Conservation (phyloP, 345 rosid species). For the Pistacia vera region DNA sequence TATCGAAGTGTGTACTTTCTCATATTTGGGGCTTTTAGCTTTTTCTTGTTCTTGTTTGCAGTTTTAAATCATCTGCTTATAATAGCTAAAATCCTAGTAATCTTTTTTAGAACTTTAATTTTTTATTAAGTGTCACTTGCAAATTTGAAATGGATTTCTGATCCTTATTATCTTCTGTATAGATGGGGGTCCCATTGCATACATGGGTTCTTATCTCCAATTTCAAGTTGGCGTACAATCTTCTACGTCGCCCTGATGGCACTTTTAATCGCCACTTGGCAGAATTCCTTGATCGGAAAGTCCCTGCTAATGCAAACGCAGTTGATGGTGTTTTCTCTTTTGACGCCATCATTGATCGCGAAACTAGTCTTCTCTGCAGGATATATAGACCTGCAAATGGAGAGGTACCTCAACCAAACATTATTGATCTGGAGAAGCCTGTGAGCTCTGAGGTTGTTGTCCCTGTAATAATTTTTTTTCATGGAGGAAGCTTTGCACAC, state of each 20-base stretch:
- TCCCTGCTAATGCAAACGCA: slow-evolving; percentile 64
- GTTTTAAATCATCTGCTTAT: neutral
- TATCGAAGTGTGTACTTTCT: neutral
- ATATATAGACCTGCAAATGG: slow-evolving; percentile 61
- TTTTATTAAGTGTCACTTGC: neutral
- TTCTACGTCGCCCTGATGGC: slow-evolving; percentile 85
- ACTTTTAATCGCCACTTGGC: slow-evolving; percentile 92
- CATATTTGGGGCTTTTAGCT: slow-evolving; percentile 8
- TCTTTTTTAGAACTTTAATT: neutral
- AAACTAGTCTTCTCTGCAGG: slow-evolving; percentile 55
- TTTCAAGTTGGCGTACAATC: slow-evolving; percentile 83
- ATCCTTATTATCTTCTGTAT: slow-evolving; percentile 26
- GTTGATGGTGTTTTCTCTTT: slow-evolving; percentile 86
- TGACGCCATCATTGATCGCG: slow-evolving; percentile 69
- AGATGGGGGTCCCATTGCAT: slow-evolving; percentile 89
- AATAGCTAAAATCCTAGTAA: neutral
- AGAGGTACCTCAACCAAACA: slow-evolving; percentile 43
- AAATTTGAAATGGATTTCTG: slow-evolving; percentile 4
- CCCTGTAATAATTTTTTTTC: slow-evolving; percentile 83
- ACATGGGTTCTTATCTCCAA: slow-evolving; percentile 92
- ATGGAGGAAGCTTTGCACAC: slow-evolving; percentile 96
- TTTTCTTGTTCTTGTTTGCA: slow-evolving; percentile 16
- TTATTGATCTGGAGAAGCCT: slow-evolving; percentile 72
- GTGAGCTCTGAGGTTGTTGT: slow-evolving; percentile 52
- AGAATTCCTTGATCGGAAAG: slow-evolving; percentile 90